Base-by-base conservation (phyloP, 352 stramenopile species). In the Phytopythium vexans region DNA sequence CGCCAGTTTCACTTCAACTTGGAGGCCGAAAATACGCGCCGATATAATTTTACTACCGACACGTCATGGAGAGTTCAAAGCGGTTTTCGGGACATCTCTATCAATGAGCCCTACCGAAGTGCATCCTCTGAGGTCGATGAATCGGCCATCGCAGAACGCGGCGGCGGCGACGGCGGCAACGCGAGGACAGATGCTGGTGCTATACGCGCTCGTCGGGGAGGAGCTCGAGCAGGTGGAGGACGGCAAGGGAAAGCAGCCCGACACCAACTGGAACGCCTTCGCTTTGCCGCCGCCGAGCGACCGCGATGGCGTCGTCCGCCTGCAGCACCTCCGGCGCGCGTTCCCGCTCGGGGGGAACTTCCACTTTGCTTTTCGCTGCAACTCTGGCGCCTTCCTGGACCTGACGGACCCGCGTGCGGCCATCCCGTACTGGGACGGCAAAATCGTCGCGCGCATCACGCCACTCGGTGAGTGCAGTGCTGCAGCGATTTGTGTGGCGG, bases 221-320 rank as follows among this genome's bases (percentile, higher is more conserved):
- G 61, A 77, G 49, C 48, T 74, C 12, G 81, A 92, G 64, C 46
- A 46, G 9, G 50, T 78, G 8, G 70, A 88, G 41, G 68, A 86
- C 34, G 61, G 49, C 50, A 77, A 74, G 58, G 31, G 47, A 14
- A 67, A 66, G 41, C 54, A 55, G 31, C 74, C 76, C 2, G 81
- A 92, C 51, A 74, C 60, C 45, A 77, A 83, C 49, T 88, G 74
- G 68, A 92, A 92, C 55, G 82, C 82, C n/a, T 92, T 92, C 54
- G 55, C 68, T 8, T 58, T 90, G 40, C 49, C 56, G 1, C 36
- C 60, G 8, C 62, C 53, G 36, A 41, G 54, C 12, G 47, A 59
- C 3, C 58, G 49, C 12, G 52, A 43, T 32, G 52, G 48, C 14
- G 35, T 41, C 3, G 68, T 92, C 31, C 64, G 60, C 0, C 73